Base-by-base conservation (phyloP, 352 stramenopile species). In the Phytophthora idaei region DNA sequence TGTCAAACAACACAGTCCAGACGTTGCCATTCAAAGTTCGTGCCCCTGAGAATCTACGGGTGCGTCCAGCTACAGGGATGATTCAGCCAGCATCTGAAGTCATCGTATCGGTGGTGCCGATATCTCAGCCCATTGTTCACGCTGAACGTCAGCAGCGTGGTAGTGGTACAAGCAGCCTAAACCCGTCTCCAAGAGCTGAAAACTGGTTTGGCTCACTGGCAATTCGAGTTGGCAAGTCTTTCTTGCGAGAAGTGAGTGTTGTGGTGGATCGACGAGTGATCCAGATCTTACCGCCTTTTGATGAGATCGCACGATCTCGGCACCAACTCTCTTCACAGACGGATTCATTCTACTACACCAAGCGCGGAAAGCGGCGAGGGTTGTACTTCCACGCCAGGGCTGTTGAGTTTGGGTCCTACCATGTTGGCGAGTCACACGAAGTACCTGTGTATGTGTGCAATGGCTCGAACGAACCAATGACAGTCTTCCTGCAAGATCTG, bases 401-500 rank as follows among this genome's bases (percentile, higher is more conserved):
- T n/a, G 86, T 96, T 32, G 88, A 96, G 32, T 96, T 85, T 58
- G 88, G 88, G 36, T 85, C 74, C 42, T 92, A 83, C 61, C 71
- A 77, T 28, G 76, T 94, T 39, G 85, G 83, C 27, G 81, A 92
- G 61, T 90, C 76, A 7, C 86, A 93, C 28, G 77, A 91, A 71
- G 86, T 94, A 32, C 82, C 86, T 14, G 86, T 96, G 31, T 94
- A 92, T 61, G 82, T 96, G 28, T 96, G 88, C 79, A 96, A 96
- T 64, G 86, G 88, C 37, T 92, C 86, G 21, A 90, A 85, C 36
- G 48, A 70, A 39, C 82, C 86, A 14, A 92, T 94, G 80, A 94
- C 88, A 3, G 88, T 96, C 15, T 93, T 96, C 57, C 66, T 96
- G 49, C 86, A 94, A 63, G 76, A 85, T 37, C 64, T 96, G 4